Percentiles rank a stretch among this genome's conserved stretches.
Conservation (phyloP, 208 protist genomes). For the Jaenimonas drosophilae region DNA sequence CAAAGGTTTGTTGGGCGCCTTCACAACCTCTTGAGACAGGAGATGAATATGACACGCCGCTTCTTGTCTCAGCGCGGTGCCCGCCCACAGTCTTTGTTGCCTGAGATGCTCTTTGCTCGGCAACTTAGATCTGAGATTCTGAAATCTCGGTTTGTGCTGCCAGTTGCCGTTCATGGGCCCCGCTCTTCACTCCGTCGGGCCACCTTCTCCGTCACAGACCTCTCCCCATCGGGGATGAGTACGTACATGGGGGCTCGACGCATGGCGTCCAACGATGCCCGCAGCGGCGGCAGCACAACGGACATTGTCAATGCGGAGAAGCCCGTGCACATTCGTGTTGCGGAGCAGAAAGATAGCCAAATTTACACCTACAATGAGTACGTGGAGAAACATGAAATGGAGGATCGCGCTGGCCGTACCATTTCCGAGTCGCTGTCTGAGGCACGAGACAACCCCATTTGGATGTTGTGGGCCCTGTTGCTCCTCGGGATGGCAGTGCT, state of each 20-base stretch:
- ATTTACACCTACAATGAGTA: slow-evolving; percentile 79
- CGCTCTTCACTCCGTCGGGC: too few relatives aligned
- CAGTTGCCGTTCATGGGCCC: too few relatives aligned
- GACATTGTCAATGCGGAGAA: slow-evolving; percentile 57
- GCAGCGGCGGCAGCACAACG: slow-evolving; percentile 54
- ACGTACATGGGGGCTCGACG: background rate
- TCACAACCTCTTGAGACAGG: too few relatives aligned
- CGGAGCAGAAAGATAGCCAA: slow-evolving; percentile 60
- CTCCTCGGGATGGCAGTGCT: slow-evolving; percentile 34
- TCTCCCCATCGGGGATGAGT: too few relatives aligned
- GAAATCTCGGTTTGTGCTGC: too few relatives aligned
- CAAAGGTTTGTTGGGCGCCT: too few relatives aligned
- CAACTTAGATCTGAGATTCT: too few relatives aligned
- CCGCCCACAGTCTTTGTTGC: too few relatives aligned
- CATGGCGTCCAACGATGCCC: slow-evolving; percentile 15
- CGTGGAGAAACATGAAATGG: slow-evolving; percentile 54
- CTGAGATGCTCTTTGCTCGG: too few relatives aligned
- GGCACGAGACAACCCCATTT: slow-evolving; percentile 60
- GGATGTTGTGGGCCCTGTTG: slow-evolving; percentile 67
- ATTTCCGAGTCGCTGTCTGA: slow-evolving; percentile 44
- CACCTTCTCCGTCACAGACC: too few relatives aligned
- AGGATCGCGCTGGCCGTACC: slow-evolving; percentile 22
- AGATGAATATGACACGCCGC: too few relatives aligned
- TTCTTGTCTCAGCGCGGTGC: too few relatives aligned
- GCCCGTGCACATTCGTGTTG: slow-evolving; percentile 59